These are phyloP conservation scores for Claviceps maximensis DNA, from an alignment of 2,329 filamentous ascomycete genomes.

Conservation along the genomic window DNA sequence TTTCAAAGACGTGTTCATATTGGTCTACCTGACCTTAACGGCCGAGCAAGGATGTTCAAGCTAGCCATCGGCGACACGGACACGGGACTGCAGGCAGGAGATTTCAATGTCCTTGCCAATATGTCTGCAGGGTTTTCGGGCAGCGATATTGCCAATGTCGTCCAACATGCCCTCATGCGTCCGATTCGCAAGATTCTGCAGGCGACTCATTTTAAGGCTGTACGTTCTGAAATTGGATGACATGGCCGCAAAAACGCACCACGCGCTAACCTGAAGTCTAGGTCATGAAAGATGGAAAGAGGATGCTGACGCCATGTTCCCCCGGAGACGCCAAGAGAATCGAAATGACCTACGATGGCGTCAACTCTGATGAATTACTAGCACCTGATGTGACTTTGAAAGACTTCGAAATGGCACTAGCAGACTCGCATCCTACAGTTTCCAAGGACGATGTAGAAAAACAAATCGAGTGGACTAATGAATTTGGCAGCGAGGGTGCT, in stretches of 20 bases:
- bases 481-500: constrained; percentile 85
- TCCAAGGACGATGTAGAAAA: constrained; percentile 70
- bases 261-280: constrained; percentile 21
- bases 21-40: constrained; percentile 73
- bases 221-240: constrained; percentile 25
- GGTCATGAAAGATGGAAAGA: constrained; percentile 55
- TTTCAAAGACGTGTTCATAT: constrained; percentile 97
- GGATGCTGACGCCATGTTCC: constrained; percentile 78
- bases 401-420: constrained; percentile 89
- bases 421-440: constrained; percentile 78
- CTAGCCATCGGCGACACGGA: constrained; percentile 87
- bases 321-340: constrained; percentile 74
- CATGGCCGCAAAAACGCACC: background rate
- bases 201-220: constrained; percentile 94
- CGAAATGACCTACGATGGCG: constrained; percentile 88
- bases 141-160: constrained; percentile 88
- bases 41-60: constrained; percentile 90
- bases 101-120: constrained; percentile 68
- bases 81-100: constrained; percentile 63
- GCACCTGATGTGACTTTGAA: constrained; percentile 79
- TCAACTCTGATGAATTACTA: constrained; percentile 71
- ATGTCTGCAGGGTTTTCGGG: constrained; percentile 90
- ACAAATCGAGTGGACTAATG: constrained; percentile 87
- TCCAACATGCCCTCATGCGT: constrained; percentile 95
- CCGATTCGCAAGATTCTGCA: constrained; percentile 94